Evolutionary conservation across 2,329 filamentous ascomycete genomes (phyloP), one percentile per base, ranked within the genome.

Genomic region (Pseudohalonectria lignicola): DNA sequence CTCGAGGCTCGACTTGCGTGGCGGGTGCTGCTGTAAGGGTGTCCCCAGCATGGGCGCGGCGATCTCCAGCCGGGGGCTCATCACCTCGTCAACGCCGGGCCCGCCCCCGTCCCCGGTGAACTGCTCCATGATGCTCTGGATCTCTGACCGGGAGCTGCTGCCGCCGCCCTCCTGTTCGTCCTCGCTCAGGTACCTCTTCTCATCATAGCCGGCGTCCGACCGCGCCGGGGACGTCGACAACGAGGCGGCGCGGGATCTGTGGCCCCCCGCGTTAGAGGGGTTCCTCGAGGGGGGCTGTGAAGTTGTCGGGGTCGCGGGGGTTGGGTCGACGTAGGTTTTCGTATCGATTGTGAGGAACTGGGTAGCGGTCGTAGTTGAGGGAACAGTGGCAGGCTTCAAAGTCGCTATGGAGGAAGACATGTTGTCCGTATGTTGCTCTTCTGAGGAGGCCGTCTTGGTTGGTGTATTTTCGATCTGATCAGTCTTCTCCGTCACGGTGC

Each of bases 81-180:
- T 94, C 53, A 94, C 86, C 57, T 93, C 86, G 36, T 90, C 80
- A 43, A 74, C 77, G 5, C 71, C 80, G 2, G 79, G 82, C 0
- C 79, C 84, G 37, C 78, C 76, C 20, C 76, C 76, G 36, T 76
- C 76, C 52, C 85, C 79, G 48, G 82, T 80, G 50, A 96, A 96
- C 60, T 96, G 92, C 45, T 86, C 86, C 86, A 98, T 96, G 56
- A 98, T 96, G 54, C 75, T 94, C 60, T 95, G 86, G 43, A 98
- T 95, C 62, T 98, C 92, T 5, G 82, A 80, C 42, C 77, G 76
- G 1, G 84, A 86, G 26, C 35, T 15, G 16, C 13, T 19, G 12
- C 28, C 13, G 18, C 16, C 21, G 3, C 37, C 76, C 77, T 87
- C 79, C 17, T 75, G 72, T 39, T 76, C 71, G 50, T 78, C 76